Evolutionary conservation across 2,329 filamentous ascomycete species (phyloP).

Genomic region (Claviceps monticola): DNA sequence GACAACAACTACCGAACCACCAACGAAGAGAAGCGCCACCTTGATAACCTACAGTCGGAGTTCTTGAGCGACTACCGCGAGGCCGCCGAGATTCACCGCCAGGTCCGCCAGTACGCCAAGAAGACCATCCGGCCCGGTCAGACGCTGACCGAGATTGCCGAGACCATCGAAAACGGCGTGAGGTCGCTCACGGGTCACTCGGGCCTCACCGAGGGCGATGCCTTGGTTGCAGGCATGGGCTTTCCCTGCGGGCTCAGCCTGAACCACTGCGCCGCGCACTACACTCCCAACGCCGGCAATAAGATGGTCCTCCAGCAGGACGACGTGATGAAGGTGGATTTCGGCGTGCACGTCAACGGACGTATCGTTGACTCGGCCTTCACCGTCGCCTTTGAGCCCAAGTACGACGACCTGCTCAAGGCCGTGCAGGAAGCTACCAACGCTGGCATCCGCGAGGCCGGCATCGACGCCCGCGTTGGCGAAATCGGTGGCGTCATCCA

Average conservation of each 20-base stretch:
- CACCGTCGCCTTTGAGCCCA: conserved; percentile 61
- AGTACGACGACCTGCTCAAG: conserved; percentile 59
- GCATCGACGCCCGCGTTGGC: conserved; percentile 79
- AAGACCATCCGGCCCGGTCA: conserved; percentile 70
- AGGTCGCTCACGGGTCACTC: conserved; percentile 62
- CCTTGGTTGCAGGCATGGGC: conserved; percentile 65
- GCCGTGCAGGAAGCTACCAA: conserved; percentile 67
- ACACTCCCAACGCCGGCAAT: conserved; percentile 76
- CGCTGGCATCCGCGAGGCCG: conserved; percentile 72
- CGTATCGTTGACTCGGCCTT: conserved; percentile 73
- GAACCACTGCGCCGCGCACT: conserved; percentile 78
- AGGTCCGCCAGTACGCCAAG: conserved; percentile 73
- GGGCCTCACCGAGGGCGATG: conserved; percentile 66
- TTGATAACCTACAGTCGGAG: conserved; percentile 69
- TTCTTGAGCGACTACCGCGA: conserved; percentile 72
- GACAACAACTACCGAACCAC: conserved; percentile 70
- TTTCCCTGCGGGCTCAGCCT: conserved; percentile 76
- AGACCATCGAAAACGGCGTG: conserved; percentile 76
- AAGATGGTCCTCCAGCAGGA: conserved; percentile 56
- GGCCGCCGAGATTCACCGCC: conserved; percentile 77
- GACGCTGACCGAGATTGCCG: conserved; percentile 66
- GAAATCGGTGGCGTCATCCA: conserved; percentile 77
- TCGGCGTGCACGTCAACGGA: conserved; percentile 69
- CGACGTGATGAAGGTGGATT: conserved; percentile 74
- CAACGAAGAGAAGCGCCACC: conserved; percentile 67